Evolutionary conservation across 805 yeast genomes (phyloP), one percentile per base, ranked within the genome.

Genomic region (Wickerhamiella spandovensis): DNA sequence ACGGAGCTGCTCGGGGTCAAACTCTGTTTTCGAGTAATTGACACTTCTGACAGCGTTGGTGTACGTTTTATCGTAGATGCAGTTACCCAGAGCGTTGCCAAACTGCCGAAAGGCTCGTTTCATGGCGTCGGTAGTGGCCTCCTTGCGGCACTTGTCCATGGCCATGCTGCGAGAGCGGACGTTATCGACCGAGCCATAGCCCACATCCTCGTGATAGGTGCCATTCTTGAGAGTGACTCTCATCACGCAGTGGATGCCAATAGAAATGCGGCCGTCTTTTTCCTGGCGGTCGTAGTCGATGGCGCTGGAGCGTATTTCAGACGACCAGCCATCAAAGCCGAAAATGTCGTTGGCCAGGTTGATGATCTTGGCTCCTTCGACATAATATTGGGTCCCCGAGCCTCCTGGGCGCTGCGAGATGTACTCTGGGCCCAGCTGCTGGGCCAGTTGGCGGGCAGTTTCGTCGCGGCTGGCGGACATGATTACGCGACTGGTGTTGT

Each of bases 51-150:
- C 71, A 51, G 74, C 69, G 25, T 69, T 66, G 1, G 56, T 54
- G 50, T 60, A 68, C 12, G 47, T 48, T 22, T 51, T 50, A 50
- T 67, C 67, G 52, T 68, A 67, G 2, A 70, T 55, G 47, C 73
- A 69, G 54, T 65, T 66, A 0, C 90, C 90, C 51, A 83, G 65
- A 0, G 84, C 80, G 56, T 81, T 77, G 38, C 95, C 95, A 60
- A 87, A 85, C 55, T 82, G 80, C 54, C 94, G 70, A 48, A 89
- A 69, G 13, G 90, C 81, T 47, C 92, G 71, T 65, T 87, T 88
- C 51, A 83, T 66, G 0, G 84, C 96, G 63, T 82, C 86, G 0
- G 86, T 82, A 25, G 78, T 73, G 1, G 92, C 87, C 59, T 82
- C 89, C 58, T 85, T 85, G 63, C 80, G 81, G 50, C 89, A 82